Conservation (phyloP, 257 asterid species). For the Solanum peruvianum region DNA sequence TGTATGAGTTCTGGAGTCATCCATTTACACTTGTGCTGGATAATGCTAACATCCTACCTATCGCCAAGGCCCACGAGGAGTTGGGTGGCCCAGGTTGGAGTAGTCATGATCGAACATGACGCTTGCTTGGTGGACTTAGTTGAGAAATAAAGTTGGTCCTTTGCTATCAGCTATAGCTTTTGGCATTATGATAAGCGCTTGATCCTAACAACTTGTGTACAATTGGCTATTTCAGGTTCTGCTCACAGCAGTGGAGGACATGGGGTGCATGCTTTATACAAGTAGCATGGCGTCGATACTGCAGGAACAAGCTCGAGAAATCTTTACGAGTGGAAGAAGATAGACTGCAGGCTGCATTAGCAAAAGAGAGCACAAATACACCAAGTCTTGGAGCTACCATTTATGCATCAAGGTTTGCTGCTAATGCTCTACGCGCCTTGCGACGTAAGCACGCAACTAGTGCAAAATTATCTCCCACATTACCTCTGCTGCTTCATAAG, state of each 20-base stretch:
- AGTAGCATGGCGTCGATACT: slow-evolving; percentile 52
- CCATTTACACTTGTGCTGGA: neutral
- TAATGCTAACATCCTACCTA: neutral
- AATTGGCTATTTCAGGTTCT: slow-evolving; percentile 20
- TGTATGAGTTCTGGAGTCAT: slow-evolving; percentile 24
- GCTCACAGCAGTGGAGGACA: slow-evolving; percentile 63
- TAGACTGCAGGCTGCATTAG: slow-evolving; percentile 15
- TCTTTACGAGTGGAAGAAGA: slow-evolving; percentile 33
- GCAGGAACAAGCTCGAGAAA: slow-evolving; percentile 37
- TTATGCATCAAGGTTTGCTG: slow-evolving; percentile 49
- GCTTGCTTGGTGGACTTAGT: neutral
- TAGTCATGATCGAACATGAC: neutral
- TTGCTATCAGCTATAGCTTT: neutral
- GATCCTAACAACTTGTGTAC: neutral
- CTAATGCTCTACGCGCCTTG: slow-evolving; percentile 18
- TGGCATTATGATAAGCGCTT: too few relatives aligned
- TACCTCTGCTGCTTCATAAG: slow-evolving; percentile 45
- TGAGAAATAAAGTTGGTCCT: neutral
- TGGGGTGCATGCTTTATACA: slow-evolving; percentile 69
- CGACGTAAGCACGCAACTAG: neutral
- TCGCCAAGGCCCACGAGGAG: neutral
- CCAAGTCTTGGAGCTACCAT: slow-evolving; percentile 35
- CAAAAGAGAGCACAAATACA: slow-evolving; percentile 7
- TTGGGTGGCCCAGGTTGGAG: neutral
- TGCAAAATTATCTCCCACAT: slow-evolving; percentile 17